Conservation (phyloP, 1,284 basidiomycete species). For the Rhodofomes roseus region DNA sequence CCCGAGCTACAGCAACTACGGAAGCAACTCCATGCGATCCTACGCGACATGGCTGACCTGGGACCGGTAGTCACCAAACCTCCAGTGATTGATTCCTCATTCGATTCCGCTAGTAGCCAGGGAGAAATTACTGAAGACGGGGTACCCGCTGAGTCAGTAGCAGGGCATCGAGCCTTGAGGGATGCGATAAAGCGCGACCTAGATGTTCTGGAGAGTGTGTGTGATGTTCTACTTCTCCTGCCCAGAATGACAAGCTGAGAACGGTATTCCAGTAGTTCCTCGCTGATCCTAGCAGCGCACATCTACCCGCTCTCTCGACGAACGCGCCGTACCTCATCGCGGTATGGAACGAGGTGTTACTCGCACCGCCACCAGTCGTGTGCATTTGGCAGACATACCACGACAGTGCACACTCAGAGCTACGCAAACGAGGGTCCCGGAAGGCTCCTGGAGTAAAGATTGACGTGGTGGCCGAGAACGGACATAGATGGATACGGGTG, state of each 20-base stretch:
- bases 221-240: background rate
- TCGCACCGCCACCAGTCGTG: constrained; percentile 52
- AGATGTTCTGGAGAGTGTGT: constrained; percentile 53
- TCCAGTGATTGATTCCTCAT: constrained; percentile 55
- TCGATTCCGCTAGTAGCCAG: constrained; percentile 23
- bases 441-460: constrained; percentile 59
- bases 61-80: constrained; percentile 39
- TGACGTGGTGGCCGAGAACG: constrained; percentile 75
- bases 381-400: constrained; percentile 55
- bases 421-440: constrained; percentile 19
- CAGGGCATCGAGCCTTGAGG: constrained; percentile 50
- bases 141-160: constrained; percentile 40
- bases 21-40: constrained; percentile 33
- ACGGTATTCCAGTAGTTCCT: constrained; percentile 55
- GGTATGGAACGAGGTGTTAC: constrained; percentile 73
- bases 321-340: constrained; percentile 75
- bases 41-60: constrained; percentile 42
- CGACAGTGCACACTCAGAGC: constrained; percentile 16
- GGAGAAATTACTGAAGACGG: constrained; percentile 32
- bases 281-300: constrained; percentile 37
- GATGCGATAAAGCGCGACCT: constrained; percentile 43
- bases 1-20: constrained; percentile 37
- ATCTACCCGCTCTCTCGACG: constrained; percentile 52
- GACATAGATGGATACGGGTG: constrained; percentile 73
- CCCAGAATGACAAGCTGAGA: background rate